phyloP scores from a whole-genome alignment of 768 basidiomycete genomes.

The Kwoniella mangroviensis region DNA sequence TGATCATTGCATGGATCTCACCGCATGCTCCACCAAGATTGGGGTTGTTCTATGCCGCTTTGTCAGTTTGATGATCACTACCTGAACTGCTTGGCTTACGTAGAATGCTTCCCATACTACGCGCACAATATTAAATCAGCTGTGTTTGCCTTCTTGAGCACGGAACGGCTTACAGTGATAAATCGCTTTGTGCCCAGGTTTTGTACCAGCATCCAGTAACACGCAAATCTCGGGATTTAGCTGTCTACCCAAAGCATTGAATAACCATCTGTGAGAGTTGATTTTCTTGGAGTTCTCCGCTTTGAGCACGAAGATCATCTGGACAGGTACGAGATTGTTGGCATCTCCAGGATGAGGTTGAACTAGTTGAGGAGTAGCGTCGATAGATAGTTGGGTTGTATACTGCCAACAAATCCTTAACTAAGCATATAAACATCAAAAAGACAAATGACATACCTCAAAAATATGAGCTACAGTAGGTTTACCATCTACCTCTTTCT shows the following conservation, averaged over 20 bases:
- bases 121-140: not conserved
- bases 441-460: constrained; percentile 10
- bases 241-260: constrained; percentile 55
- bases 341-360: constrained; percentile 87
- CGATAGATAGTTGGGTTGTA: constrained; percentile 93
- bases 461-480: constrained; percentile 71
- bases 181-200: constrained; percentile 50
- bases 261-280: constrained; percentile 55
- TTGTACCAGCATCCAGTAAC: constrained; percentile 55
- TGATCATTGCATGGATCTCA: constrained; percentile 49
- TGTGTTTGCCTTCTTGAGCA: not conserved
- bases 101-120: constrained; percentile 58
- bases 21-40: constrained; percentile 55
- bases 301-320: constrained; percentile 77
- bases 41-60: constrained; percentile 45
- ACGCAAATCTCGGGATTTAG: constrained; percentile 56
- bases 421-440: not conserved
- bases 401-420: constrained; percentile 65
- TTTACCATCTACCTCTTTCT: constrained; percentile 83
- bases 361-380: constrained; percentile 84
- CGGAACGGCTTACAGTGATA: constrained; percentile 61
- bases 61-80: constrained; percentile 32
- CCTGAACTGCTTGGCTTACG: constrained; percentile 26
- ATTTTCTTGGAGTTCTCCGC: constrained; percentile 63
- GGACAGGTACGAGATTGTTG: constrained; percentile 69